A percentile compares a stretch with the other conserved stretches of the same genome.
phyloP scores from a whole-genome alignment of 257 asterid genomes.

The Phtheirospermum japonicum region DNA sequence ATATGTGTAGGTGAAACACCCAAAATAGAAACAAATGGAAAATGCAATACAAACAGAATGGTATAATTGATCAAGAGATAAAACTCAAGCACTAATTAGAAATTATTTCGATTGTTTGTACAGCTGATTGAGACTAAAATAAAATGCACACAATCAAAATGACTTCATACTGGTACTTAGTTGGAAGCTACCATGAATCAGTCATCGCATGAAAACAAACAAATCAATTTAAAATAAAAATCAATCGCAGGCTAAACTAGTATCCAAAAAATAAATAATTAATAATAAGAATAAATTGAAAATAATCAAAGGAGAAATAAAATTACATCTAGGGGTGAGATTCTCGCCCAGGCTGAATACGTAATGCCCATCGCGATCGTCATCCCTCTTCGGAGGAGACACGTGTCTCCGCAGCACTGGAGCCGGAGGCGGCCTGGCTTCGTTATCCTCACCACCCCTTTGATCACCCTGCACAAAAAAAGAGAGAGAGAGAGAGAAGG shows the following conservation, averaged over 20 bases:
- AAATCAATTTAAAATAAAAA: constrained; percentile 1
- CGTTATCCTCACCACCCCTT: constrained; percentile 39
- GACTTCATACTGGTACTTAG: not conserved
- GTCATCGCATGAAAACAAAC: not conserved
- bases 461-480: constrained; percentile 33
- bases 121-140: not conserved
- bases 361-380: constrained; percentile 71
- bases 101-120: not conserved
- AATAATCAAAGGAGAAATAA: not conserved
- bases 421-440: constrained; percentile 33
- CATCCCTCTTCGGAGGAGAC: constrained; percentile 72
- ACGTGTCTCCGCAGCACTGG: constrained; percentile 39
- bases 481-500: too few relatives aligned
- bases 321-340: constrained; percentile 78
- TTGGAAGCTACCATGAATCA: not conserved
- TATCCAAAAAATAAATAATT: too few relatives aligned
- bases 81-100: not conserved
- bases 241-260: constrained; percentile 10
- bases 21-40: not conserved
- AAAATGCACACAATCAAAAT: constrained; percentile 2
- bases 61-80: too few relatives aligned
- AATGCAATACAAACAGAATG: not conserved
- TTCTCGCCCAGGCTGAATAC: constrained; percentile 73
- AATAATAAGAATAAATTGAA: not conserved
- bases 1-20: not conserved